These are phyloP conservation scores for Carex pumila DNA, from an alignment of 176 grass and related monocot genomes.

Conservation along the genomic window DNA sequence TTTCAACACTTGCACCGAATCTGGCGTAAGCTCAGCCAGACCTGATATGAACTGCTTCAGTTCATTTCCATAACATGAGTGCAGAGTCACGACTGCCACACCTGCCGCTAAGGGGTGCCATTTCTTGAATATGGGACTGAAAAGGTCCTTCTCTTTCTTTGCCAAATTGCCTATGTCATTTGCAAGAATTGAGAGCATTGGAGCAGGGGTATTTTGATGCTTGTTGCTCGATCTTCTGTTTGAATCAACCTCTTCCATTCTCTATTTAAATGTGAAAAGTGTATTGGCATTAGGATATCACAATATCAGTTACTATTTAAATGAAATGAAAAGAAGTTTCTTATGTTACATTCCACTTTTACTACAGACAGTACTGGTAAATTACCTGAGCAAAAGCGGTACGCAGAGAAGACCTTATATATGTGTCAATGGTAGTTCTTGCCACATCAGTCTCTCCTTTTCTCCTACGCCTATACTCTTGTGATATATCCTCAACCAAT, in stretches of 20 bases:
- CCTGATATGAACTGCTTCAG: conserved; percentile 86
- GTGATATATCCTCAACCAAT: conserved; percentile 97
- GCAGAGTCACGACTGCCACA: conserved; percentile 92
- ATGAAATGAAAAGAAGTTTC: neutral
- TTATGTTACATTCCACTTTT: neutral
- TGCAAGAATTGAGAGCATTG: conserved; percentile 82
- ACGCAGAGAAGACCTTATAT: conserved; percentile 81
- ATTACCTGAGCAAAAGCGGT: conserved; percentile 89
- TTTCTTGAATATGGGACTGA: conserved; percentile 81
- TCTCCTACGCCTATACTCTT: conserved; percentile 88
- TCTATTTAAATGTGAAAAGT: conserved; percentile 35
- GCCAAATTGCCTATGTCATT: conserved; percentile 90
- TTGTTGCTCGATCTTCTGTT: conserved; percentile 65
- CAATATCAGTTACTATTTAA: neutral
- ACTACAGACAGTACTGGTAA: neutral
- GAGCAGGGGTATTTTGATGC: conserved; percentile 32
- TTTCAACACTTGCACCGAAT: conserved; percentile 90
- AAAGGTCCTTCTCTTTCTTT: conserved; percentile 91
- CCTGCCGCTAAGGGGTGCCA: conserved; percentile 96
- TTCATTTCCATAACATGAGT: conserved; percentile 96
- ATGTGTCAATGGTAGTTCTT: conserved; percentile 77
- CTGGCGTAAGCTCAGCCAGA: conserved; percentile 70
- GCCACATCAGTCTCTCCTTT: conserved; percentile 89
- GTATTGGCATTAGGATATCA: neutral
- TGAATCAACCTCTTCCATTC: conserved; percentile 97